Evolutionary conservation across 768 basidiomycete genomes (phyloP).

Genomic region (Phanerochaete sordida): DNA sequence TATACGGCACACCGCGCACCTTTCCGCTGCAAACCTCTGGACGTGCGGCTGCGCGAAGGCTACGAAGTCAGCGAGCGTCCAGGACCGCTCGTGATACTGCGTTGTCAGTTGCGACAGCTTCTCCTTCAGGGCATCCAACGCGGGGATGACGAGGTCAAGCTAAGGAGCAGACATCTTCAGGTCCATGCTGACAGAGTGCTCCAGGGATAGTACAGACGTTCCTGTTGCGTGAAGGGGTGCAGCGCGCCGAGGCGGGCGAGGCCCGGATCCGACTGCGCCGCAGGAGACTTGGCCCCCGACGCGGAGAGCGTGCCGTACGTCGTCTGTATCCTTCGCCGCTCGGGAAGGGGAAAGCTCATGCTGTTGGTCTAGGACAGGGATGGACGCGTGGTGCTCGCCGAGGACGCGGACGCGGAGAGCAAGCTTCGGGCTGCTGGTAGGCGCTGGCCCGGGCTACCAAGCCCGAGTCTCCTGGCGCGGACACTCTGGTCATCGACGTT

Average conservation of each 20-base stretch:
- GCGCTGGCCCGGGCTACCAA: too few relatives aligned
- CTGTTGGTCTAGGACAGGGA: not conserved
- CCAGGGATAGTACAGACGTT: slow-evolving; percentile 20
- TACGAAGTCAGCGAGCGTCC: slow-evolving; percentile 41
- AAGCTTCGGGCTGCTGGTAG: too few relatives aligned
- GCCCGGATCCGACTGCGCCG: not conserved
- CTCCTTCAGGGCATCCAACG: slow-evolving; percentile 34
- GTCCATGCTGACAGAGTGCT: not conserved
- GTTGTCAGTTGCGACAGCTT: slow-evolving; percentile 39
- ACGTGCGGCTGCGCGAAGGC: slow-evolving; percentile 30
- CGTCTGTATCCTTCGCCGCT: not conserved
- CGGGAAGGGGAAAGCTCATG: not conserved
- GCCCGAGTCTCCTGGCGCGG: too few relatives aligned
- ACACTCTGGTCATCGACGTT: too few relatives aligned
- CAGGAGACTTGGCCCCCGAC: not conserved
- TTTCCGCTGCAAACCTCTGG: slow-evolving; percentile 21
- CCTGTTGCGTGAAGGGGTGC: slow-evolving; percentile 55
- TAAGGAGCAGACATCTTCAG: slow-evolving; percentile 21
- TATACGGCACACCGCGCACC: slow-evolving; percentile 19
- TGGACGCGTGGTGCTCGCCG: too few relatives aligned
- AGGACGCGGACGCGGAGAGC: too few relatives aligned
- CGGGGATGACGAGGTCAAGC: slow-evolving; percentile 64
- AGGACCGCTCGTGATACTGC: slow-evolving; percentile 41
- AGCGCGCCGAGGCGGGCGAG: not conserved
- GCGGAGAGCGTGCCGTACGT: not conserved